Base-by-base conservation (phyloP, 139 green algal species). In the Desmodesmus armatus region DNA sequence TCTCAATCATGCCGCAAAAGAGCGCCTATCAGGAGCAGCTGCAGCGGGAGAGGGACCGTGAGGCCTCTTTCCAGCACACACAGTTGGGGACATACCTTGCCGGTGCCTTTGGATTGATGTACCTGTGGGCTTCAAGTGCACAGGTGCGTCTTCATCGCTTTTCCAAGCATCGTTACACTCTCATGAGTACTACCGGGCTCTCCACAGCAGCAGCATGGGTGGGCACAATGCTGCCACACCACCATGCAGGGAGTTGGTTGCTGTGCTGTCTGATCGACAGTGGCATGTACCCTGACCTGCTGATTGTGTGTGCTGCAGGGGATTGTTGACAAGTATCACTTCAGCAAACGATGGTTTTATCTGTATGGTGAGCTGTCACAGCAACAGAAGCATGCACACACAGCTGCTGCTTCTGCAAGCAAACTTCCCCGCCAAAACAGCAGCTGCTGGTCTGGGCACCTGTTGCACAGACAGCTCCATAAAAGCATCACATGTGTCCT, bases 271-370 rank as follows among this genome's bases (percentile, higher is more conserved):
- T 60, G 40, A 35, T 78, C 25, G n/a, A n/a, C n/a, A n/a, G n/a
- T n/a, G n/a, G n/a, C n/a, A n/a, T n/a, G n/a, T n/a, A n/a, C n/a
- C n/a, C n/a, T n/a, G n/a, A n/a, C n/a, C 40, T 78, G 21, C 27
- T 35, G 47, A 4, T 2, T 69, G 73, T 17, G 9, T 5, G 2
- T 1, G 4, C 63, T 84, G 72, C 88, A 96, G 93, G 85, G 83
- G 1, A 79, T 97, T 17, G 58, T 96, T 1, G 70, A 92, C 21
- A 86, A 86, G 7, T 96, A 95, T 66, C 87, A 91, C 40, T 80
- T 97, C 55, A 96, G 94, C 78, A 89, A 92, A n/a, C 95, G 95
- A 40, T 97, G 94, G 93, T 95, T 92, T 40, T 91, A 94, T 51
- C 83, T 97, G 0, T 97, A 94, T 79, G 94, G 94, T 94, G 29